A percentile compares a stretch with the other conserved stretches of the same genome.
Evolutionary conservation across 2,329 filamentous ascomycete species (phyloP).

Genomic region (Exophiala mesophila): DNA sequence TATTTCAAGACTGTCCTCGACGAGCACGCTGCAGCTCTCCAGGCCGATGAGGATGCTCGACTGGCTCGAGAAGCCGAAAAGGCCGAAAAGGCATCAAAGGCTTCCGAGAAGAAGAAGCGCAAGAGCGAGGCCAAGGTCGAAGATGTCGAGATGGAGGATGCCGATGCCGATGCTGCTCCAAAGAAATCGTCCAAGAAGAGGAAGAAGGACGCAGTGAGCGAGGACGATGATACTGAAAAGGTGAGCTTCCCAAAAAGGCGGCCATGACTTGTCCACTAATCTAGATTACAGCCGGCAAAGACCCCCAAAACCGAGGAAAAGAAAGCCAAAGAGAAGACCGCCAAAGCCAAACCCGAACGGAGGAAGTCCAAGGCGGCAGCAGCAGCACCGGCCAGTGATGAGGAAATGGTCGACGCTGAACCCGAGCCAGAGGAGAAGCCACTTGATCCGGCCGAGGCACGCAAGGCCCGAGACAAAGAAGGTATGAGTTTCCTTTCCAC

Average conservation of each 20-base stretch:
- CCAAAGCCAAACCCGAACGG: constrained; percentile 53
- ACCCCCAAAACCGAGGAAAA: constrained; percentile 48
- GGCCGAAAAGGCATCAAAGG: constrained; percentile 38
- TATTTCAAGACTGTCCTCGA: constrained; percentile 77
- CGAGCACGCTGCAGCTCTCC: constrained; percentile 52
- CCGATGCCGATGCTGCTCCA: constrained; percentile 49
- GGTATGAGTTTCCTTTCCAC: constrained; percentile 48
- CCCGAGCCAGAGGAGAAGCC: constrained; percentile 48
- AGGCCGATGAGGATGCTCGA: constrained; percentile 57
- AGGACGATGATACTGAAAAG: constrained; percentile 71
- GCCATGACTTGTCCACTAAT: constrained; percentile 11
- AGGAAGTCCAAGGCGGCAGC: constrained; percentile 53
- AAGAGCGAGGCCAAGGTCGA: constrained; percentile 38
- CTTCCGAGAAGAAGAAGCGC: constrained; percentile 46
- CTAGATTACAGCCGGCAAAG: constrained; percentile 48
- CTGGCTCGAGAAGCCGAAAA: constrained; percentile 61
- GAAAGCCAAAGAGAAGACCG: constrained; percentile 52
- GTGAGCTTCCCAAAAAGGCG: constrained; percentile 39
- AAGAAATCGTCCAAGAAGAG: constrained; percentile 67
- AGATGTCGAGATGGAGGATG: constrained; percentile 44
- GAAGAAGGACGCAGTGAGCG: constrained; percentile 63
- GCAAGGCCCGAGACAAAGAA: constrained; percentile 53
- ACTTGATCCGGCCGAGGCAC: constrained; percentile 50
- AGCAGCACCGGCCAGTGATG: constrained; percentile 35
- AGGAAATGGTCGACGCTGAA: constrained; percentile 53